Base-by-base conservation (phyloP, 78 protist species). In the Dictyostelium brefeldianum region DNA sequence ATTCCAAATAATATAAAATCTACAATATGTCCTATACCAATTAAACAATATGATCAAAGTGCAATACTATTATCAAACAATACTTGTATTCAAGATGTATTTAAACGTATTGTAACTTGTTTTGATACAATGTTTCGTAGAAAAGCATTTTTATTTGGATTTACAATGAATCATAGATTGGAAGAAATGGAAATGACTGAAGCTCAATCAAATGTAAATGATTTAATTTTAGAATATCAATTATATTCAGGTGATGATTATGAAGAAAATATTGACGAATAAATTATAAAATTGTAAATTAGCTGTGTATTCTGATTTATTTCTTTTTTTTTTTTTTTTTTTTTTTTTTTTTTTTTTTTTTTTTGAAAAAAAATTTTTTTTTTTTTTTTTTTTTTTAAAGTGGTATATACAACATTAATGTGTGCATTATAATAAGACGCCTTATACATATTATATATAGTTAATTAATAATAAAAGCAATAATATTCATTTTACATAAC, bases 121-220 rank as follows among this genome's bases (percentile, higher is more conserved):
- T 99, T 99, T 97, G 94, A 98, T 36, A 96, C 98, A 92, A 98
- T 99, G 99, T 99, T 98, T 97, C 85, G 97, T 48, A 94, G 99
- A 77, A 99, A 98, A 97, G 99, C 99, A 46, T 99, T 98, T 99
- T 96, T 99, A 64, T 99, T 98, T 96, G 98, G 99, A 99, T 98
- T 98, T 97, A 98, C 99, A 20, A 98, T 98, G 20, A 99, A 99
- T 97, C 99, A 99, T 79, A 98, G 98, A 67, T 97, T 98, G 99
- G 99, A 99, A 91, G 99, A 98, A 96, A 96, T 98, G 97, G 99
- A 99, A 93, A 98, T 99, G 96, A 98, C 99, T 36, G 99, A 99
- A 96, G 99, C 99, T 79, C 99, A 98, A 97, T 80, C 97, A 80
- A 98, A 99, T 98, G 96, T 99, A 99, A 97, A 98, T 96, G 99